These are phyloP conservation scores for Entophlyctis luteolus DNA, from an alignment of 192 early-diverging fungal genomes.

Conservation along the genomic window DNA sequence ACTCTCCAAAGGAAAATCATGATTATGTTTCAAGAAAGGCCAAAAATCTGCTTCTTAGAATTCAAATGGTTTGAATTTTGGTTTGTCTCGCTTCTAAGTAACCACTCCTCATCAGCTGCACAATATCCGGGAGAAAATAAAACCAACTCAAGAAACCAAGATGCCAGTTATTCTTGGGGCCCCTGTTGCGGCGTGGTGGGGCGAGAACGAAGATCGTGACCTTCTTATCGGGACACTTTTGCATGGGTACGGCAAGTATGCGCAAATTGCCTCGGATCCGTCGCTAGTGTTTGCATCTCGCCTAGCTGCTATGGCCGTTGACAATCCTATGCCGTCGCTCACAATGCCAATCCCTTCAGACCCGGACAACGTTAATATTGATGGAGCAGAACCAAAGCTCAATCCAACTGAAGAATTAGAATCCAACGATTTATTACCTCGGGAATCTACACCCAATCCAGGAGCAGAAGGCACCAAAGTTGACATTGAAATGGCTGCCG, in stretches of 20 bases:
- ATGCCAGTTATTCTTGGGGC: conserved; percentile 68
- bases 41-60: conserved; percentile 66
- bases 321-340: conserved; percentile 6
- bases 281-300: conserved; percentile 35
- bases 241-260: conserved; percentile 71
- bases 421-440: no score
- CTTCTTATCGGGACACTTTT: conserved; percentile 72
- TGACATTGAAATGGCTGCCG: conserved; percentile 14
- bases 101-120: conserved; percentile 43
- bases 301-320: not conserved
- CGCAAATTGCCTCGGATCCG: conserved; percentile 47
- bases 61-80: conserved; percentile 53
- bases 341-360: conserved; percentile 6
- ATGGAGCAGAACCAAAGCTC: no score
- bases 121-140: conserved; percentile 66
- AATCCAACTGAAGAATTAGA: no score
- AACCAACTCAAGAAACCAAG: conserved; percentile 56
- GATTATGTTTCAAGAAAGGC: conserved; percentile 71
- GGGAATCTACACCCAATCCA: no score
- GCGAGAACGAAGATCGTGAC: conserved; percentile 71
- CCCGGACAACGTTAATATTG: no score
- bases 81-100: not conserved
- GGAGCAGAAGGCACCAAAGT: conserved; percentile 4
- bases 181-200: conserved; percentile 62
- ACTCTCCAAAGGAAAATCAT: conserved; percentile 68